Percentiles rank a stretch among this genome's conserved stretches.
Conservation (phyloP, 2,329 filamentous ascomycete species). For the Penicillium sp. region DNA sequence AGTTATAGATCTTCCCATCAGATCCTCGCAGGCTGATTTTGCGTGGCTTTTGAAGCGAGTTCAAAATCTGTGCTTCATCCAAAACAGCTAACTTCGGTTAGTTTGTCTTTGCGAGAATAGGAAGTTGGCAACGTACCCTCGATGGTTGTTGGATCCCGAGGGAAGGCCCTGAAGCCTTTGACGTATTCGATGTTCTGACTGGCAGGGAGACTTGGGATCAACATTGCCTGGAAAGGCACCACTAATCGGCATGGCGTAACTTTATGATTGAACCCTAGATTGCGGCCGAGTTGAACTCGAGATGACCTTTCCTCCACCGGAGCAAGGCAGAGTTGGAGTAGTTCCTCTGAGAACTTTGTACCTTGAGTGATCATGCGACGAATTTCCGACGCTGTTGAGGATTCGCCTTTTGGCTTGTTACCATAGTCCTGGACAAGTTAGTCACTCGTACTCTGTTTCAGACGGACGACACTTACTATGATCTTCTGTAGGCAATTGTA, state of each 20-base stretch:
- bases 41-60: conserved; percentile 86
- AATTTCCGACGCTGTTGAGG: conserved; percentile 55
- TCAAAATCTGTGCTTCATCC: conserved; percentile 85
- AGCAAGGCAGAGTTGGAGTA: conserved; percentile 76
- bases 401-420: conserved; percentile 47
- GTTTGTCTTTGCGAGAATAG: background rate
- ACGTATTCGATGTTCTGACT: conserved; percentile 66
- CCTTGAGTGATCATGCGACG: conserved; percentile 71
- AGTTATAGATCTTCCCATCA: conserved; percentile 81
- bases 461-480: conserved; percentile 27
- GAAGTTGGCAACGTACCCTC: conserved; percentile 38
- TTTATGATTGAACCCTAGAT: conserved; percentile 81
- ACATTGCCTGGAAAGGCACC: conserved; percentile 79
- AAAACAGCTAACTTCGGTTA: conserved; percentile 55
- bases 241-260: conserved; percentile 78
- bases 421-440: conserved; percentile 46
- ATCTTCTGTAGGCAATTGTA: conserved; percentile 42
- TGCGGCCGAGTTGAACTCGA: conserved; percentile 70
- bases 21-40: conserved; percentile 85
- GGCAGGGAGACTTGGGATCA: conserved; percentile 76
- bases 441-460: background rate
- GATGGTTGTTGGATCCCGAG: conserved; percentile 81
- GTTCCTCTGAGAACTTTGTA: conserved; percentile 77
- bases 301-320: conserved; percentile 69
- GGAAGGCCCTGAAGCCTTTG: conserved; percentile 78